Base-by-base conservation (phyloP, 2,329 filamentous ascomycete species). In the Fusarium sp. region DNA sequence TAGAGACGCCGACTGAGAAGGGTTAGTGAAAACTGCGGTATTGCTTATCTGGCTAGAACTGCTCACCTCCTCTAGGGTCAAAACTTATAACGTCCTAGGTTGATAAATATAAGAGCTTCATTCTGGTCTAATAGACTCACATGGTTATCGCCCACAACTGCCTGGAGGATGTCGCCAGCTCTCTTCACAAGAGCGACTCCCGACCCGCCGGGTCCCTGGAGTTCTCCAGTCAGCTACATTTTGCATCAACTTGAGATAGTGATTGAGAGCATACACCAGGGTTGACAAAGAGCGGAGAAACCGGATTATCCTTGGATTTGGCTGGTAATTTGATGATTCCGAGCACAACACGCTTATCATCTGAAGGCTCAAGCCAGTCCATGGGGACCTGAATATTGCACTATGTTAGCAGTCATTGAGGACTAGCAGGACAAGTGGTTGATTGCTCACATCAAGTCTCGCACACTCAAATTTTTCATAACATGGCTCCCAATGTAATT, bases 151-250 rank as follows among this genome's bases (percentile, higher is more conserved):
- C 84, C 85, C 0, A 84, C 80, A 24, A 86, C 80, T 5, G 78
- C 78, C 66, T 86, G 84, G 5, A 82, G 60, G 19, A 73, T 56
- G 15, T 69, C 67, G 4, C 76, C 81, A 21, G 70, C 71, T 14
- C 76, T 67, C 51, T 67, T 75, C 14, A 83, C 49, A 15, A 77
- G 77, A 36, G 72, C 71, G 0, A 83, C 70, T 5, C 83, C 85
- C 3, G 83, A 85, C 2, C 84, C 85, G 8, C 85, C 85, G 10
- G 85, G 85, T 0, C 85, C 84, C 80, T 81, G 80, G 7, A 22
- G 19, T 49, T 31, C 33, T 50, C 21, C 33, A 22, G 42, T 56
- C 28, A 67, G 47, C 22, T 15, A 17, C 38, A 6, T 21, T 1
- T 2, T 17, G 6, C 17, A 17, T 21, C 11, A 14, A 19, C 4